Percentiles rank a stretch among this genome's conserved stretches.
Conservation (phyloP, 805 yeast species). For the Metschnikowia sp. region DNA sequence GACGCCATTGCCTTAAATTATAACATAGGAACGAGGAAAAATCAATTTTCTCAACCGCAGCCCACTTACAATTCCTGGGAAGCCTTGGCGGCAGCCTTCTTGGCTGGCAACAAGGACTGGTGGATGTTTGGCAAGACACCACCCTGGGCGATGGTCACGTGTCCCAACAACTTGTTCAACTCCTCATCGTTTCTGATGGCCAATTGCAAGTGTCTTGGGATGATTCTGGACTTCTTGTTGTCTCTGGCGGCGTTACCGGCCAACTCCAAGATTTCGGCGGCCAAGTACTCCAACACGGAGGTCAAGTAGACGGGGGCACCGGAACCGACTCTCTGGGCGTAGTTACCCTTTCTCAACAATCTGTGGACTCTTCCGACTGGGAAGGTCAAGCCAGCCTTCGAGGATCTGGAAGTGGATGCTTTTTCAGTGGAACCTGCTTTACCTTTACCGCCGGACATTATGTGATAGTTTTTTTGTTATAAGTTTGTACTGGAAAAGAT, state of each 20-base stretch:
- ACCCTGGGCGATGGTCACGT: conserved; percentile 63
- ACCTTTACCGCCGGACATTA: conserved; percentile 29
- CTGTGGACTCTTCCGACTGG: conserved; percentile 52
- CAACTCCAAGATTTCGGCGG: conserved; percentile 50
- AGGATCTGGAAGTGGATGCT: conserved; percentile 48
- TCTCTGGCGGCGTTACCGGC: conserved; percentile 54
- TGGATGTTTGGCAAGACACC: conserved; percentile 52
- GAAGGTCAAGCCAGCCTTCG: conserved; percentile 49
- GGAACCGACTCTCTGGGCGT: conserved; percentile 51
- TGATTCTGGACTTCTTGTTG: conserved; percentile 85
- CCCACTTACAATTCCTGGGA: conserved; percentile 23
- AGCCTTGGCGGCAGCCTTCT: conserved; percentile 23
- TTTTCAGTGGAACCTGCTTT: conserved; percentile 47
- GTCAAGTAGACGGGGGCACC: conserved; percentile 53
- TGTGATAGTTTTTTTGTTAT: conserved; percentile 9
- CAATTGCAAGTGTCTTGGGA: conserved; percentile 51
- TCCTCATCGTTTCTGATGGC: conserved; percentile 54
- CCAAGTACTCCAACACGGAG: conserved; percentile 47
- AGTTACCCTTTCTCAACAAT: conserved; percentile 49
- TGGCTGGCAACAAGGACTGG: conserved; percentile 43
- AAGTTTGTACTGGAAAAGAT: conserved; percentile 3
- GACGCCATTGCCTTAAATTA: conserved; percentile 18
- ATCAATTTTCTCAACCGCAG: conserved; percentile 18
- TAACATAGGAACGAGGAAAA: conserved; percentile 20
- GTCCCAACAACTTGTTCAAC: conserved; percentile 48